Base-by-base conservation (phyloP, 257 asterid genomes). In the Knoxia roxburghii region DNA sequence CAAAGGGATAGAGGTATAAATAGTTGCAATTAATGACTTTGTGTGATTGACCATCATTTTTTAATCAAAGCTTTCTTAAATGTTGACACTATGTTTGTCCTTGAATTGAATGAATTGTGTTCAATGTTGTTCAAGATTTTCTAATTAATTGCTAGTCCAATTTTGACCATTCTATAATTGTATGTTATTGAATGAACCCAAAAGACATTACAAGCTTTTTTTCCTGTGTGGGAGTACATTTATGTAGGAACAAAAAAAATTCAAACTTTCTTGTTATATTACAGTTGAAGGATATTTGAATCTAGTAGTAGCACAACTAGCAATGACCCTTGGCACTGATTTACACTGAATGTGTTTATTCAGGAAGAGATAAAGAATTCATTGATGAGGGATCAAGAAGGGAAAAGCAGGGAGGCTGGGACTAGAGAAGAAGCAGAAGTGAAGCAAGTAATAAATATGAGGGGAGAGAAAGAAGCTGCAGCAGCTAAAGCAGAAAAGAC, bases 1-100 rank as follows among this genome's bases (percentile, higher is more conserved):
- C 75, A 83, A 76, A 70, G 89, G 85, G 68, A 75, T 88, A 55
- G 84, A 93, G 99, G 99, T 93, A 85, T 92, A 83, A 1, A 45
- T 45, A 12, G 56, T 52, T 33, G 20, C 6, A 43, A 67, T 67
- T 41, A 67, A 67, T 80, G 53, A 29, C 70, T 70, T 49, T 61
- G 66, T 56, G 63, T 12, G 51, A 73, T 71, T 51, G 12, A 43
- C 15, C 15, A 3, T 62, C 30, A 41, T 24, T 43, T 33, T 12
- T 7, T 45, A 30, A 35, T 56, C 9, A 21, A 51, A 29, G 12
- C 13, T 45, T 40, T 33, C 66, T 20, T 61, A 37, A 24, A 64
- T 21, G 18, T 30, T 72, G 41, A 14, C 26, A 15, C 39, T 24
- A 39, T 21, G 4, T 45, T 6, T 33, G 6, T 29, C 6, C 17